These are phyloP conservation scores for Pseudopithomyces maydicus DNA, from an alignment of 2,329 filamentous ascomycete genomes.

Conservation along the genomic window DNA sequence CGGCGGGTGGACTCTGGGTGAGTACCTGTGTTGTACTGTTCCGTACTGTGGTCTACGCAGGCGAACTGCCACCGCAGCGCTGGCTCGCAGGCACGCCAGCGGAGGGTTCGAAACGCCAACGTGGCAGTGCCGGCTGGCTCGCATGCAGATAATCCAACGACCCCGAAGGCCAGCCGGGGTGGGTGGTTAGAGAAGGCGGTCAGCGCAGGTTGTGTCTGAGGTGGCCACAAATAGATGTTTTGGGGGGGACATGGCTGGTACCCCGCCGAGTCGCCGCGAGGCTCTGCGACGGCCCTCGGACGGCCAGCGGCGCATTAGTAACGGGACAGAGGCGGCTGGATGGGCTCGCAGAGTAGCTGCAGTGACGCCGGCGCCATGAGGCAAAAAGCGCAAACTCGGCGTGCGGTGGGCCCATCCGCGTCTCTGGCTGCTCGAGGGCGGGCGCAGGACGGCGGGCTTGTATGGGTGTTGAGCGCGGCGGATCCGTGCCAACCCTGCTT, in stretches of 20 bases:
- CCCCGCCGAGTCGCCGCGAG: not conserved
- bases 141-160: conserved; percentile 13
- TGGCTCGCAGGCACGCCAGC: not conserved
- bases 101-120: not conserved
- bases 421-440: not conserved
- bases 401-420: not conserved
- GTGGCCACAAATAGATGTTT: conserved; percentile 25
- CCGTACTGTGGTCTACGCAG: not conserved
- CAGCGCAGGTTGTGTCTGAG: conserved; percentile 17
- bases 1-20: not conserved
- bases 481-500: conserved; percentile 14
- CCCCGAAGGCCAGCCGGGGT: conserved; percentile 1
- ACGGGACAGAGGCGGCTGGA: not conserved
- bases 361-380: not conserved
- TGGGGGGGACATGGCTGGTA: not conserved
- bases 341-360: not conserved
- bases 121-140: conserved; percentile 5
- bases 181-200: conserved; percentile 5
- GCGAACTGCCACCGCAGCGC: not conserved
- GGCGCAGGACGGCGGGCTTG: not conserved
- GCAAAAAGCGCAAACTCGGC: conserved; percentile 1
- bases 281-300: not conserved
- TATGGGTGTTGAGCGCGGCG: conserved; percentile 3
- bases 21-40: not conserved
- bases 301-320: not conserved